Percentiles rank a stretch among this genome's conserved stretches.
These are phyloP conservation scores for Cyclostephanos tholiformis DNA, from an alignment of 108 stramenopile genomes.

Conservation along the genomic window DNA sequence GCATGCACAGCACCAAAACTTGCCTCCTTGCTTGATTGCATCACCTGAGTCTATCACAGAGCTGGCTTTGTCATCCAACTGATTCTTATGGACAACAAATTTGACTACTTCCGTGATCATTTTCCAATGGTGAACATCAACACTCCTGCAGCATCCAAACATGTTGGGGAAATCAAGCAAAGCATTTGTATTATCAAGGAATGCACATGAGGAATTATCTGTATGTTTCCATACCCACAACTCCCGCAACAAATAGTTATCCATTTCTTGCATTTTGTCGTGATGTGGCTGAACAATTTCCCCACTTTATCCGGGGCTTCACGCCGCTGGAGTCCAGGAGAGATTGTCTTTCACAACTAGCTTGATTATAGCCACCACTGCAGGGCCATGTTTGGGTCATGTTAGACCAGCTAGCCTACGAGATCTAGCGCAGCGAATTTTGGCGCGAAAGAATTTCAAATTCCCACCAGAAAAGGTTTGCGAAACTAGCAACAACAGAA, in stretches of 20 bases:
- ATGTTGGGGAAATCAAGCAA: conserved; percentile 53
- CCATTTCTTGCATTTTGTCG: conserved; percentile 11
- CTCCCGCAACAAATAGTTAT: conserved; percentile 31
- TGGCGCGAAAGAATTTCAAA: no score
- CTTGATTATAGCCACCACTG: conserved; percentile 1
- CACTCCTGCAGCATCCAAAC: no score
- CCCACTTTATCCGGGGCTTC: conserved; percentile 17
- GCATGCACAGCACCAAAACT: not conserved
- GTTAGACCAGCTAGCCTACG: no score
- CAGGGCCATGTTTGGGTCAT: conserved; percentile 1
- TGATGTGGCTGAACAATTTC: conserved; percentile 42
- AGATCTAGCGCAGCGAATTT: no score
- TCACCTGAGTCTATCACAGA: not conserved
- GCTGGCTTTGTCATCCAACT: not conserved
- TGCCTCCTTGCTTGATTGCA: not conserved
- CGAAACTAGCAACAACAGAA: no score
- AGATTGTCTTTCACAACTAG: conserved; percentile 4
- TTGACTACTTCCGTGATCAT: conserved; percentile 17
- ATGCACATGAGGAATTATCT: conserved; percentile 21
- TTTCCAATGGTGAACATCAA: conserved; percentile 5
- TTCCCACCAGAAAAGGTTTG: no score
- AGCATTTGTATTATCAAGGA: conserved; percentile 47
- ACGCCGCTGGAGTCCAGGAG: conserved; percentile 15
- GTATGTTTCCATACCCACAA: conserved; percentile 39
- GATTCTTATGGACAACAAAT: conserved; percentile 5